These are phyloP conservation scores for Xylariales sp. DNA, from an alignment of 2,329 filamentous ascomycete species.

Conservation along the genomic window DNA sequence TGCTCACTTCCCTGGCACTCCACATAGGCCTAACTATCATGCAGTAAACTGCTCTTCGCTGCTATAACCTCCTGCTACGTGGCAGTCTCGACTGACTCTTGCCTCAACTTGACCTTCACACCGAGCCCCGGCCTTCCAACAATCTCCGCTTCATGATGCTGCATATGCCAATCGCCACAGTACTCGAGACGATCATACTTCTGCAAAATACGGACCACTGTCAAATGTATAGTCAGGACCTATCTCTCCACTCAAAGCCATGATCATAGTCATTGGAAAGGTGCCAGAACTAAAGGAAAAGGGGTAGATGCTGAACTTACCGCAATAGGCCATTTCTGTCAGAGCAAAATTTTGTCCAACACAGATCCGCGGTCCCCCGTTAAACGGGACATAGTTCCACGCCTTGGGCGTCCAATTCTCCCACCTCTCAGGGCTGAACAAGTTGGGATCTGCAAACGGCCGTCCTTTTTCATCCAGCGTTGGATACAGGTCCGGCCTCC, in stretches of 20 bases:
- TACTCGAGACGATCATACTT: constrained; percentile 52
- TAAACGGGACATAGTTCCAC: constrained; percentile 52
- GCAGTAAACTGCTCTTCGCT: no score
- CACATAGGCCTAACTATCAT: no score
- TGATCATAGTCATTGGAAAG: background rate
- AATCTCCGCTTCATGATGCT: constrained; percentile 39
- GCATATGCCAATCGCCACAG: constrained; percentile 38
- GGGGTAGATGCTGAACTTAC: constrained; percentile 24
- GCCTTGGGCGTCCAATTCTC: constrained; percentile 45
- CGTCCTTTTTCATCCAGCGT: constrained; percentile 28
- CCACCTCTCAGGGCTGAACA: constrained; percentile 48
- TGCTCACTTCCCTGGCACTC: no score
- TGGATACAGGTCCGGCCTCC: constrained; percentile 43
- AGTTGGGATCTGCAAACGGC: constrained; percentile 28
- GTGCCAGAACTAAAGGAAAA: constrained; percentile 15
- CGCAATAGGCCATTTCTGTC: constrained; percentile 49
- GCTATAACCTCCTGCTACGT: no score
- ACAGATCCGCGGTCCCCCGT: constrained; percentile 49
- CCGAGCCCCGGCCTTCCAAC: constrained; percentile 39
- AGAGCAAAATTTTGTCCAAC: constrained; percentile 57
- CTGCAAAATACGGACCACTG: constrained; percentile 50
- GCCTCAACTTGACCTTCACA: constrained; percentile 35
- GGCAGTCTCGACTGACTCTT: no score
- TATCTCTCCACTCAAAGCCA: background rate
- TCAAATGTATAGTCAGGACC: background rate